Evolutionary conservation across 495 filamentous ascomycete species (phyloP).

Genomic region (Gamarada debralockiae): DNA sequence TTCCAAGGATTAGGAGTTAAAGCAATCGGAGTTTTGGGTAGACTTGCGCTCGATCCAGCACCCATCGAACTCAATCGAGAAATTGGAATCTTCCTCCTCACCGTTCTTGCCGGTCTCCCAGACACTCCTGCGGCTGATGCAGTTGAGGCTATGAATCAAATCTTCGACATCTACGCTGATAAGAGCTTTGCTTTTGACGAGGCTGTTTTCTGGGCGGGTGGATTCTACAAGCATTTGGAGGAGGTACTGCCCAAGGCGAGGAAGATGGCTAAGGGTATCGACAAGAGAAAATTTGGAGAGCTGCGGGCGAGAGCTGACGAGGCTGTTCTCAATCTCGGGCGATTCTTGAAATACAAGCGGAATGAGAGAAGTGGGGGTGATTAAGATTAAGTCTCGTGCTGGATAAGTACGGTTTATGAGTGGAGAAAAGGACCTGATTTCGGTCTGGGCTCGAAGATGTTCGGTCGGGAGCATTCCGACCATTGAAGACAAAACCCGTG

Average conservation of each 20-base stretch:
- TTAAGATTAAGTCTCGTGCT: neutral
- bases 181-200: constrained; percentile 50
- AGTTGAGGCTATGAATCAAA: constrained; percentile 55
- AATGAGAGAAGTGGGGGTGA: constrained; percentile 31
- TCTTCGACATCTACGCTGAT: constrained; percentile 61
- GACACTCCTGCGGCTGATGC: constrained; percentile 44
- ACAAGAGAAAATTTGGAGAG: constrained; percentile 49
- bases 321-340: constrained; percentile 47
- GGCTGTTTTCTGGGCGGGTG: constrained; percentile 53
- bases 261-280: constrained; percentile 48
- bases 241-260: constrained; percentile 44
- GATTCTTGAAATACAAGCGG: constrained; percentile 59
- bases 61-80: constrained; percentile 45
- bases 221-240: constrained; percentile 54
- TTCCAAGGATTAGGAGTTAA: constrained; percentile 53
- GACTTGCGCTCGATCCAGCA: constrained; percentile 44
- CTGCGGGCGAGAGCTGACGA: constrained; percentile 53
- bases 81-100: constrained; percentile 56
- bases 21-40: constrained; percentile 57
- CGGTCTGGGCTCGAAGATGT: no score
- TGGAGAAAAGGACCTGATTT: no score
- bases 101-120: constrained; percentile 38
- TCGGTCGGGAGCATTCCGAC: no score
- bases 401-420: no score
- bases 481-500: no score